Percentiles rank a stretch among this genome's conserved stretches.
These are phyloP conservation scores for Salix viminalis DNA, from an alignment of 345 rosid genomes.

Conservation along the genomic window DNA sequence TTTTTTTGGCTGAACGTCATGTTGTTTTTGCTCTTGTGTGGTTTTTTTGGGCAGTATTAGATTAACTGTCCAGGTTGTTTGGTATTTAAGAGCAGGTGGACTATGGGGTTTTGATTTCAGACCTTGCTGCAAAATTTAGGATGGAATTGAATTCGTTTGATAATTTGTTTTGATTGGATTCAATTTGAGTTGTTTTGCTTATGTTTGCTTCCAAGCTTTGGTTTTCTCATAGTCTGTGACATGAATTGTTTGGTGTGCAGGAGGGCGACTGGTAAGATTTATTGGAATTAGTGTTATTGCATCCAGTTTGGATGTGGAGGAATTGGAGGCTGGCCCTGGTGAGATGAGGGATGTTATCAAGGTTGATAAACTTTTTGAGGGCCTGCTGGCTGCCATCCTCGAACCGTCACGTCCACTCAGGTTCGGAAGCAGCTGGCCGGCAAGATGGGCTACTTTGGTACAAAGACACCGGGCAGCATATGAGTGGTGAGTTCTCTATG, in stretches of 20 bases:
- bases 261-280: constrained; percentile 15
- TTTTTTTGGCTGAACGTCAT: background rate
- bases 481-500: constrained; percentile 32
- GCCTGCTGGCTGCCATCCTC: constrained; percentile 36
- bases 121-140: background rate
- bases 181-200: background rate
- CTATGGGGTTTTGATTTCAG: constrained; percentile 13
- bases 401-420: constrained; percentile 9
- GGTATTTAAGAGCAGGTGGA: constrained; percentile 8
- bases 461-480: constrained; percentile 33
- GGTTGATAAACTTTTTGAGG: constrained; percentile 33
- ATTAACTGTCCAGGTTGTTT: background rate
- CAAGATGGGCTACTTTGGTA: constrained; percentile 38
- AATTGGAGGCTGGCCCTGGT: constrained; percentile 36
- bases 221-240: background rate
- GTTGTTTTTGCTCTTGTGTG: constrained; percentile 10
- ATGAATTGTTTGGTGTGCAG: constrained; percentile 14
- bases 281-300: constrained; percentile 19
- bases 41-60: background rate
- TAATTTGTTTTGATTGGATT: background rate
- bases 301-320: constrained; percentile 51
- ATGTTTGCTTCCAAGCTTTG: background rate
- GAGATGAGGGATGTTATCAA: constrained; percentile 41
- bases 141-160: background rate
- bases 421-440: constrained; percentile 33